Evolutionary conservation across 2,329 filamentous ascomycete genomes (phyloP).

Genomic region (Didymellaceae sp.): DNA sequence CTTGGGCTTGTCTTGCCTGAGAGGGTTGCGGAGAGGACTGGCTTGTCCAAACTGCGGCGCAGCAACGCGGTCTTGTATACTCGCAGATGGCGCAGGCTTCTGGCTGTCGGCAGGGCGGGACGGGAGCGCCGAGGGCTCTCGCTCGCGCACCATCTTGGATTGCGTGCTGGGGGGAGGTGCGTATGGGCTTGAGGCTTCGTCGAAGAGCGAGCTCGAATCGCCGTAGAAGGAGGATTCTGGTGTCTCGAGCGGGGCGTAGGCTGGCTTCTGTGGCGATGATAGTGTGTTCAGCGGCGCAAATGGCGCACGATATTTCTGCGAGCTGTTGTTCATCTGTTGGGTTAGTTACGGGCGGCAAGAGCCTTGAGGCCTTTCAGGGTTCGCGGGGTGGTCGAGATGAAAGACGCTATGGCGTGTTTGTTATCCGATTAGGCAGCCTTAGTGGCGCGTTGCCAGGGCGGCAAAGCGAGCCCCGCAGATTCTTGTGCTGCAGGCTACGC

Average conservation of each 20-base stretch:
- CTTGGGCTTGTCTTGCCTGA: slow-evolving; percentile 43
- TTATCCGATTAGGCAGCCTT: slow-evolving; percentile 12
- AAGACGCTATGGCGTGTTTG: slow-evolving; percentile 19
- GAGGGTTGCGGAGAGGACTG: slow-evolving; percentile 61
- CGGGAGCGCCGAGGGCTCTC: slow-evolving; percentile 53
- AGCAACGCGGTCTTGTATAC: slow-evolving; percentile 40
- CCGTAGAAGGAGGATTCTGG: slow-evolving; percentile 25
- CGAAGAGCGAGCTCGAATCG: slow-evolving; percentile 46
- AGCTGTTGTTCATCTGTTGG: slow-evolving; percentile 33
- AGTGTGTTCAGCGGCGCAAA: slow-evolving; percentile 45
- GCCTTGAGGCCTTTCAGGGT: not conserved
- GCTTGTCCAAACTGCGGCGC: slow-evolving; percentile 63
- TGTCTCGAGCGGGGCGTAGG: slow-evolving; percentile 19
- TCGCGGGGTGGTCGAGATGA: not conserved
- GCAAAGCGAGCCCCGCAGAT: slow-evolving; percentile 9
- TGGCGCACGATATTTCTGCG: slow-evolving; percentile 39
- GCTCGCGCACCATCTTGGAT: slow-evolving; percentile 59
- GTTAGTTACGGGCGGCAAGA: not conserved
- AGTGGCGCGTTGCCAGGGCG: slow-evolving; percentile 15
- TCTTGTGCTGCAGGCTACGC: not conserved
- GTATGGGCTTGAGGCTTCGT: slow-evolving; percentile 29
- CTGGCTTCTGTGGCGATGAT: slow-evolving; percentile 42
- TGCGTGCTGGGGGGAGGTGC: slow-evolving; percentile 8
- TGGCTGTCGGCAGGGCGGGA: slow-evolving; percentile 26
- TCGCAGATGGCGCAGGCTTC: slow-evolving; percentile 32